A percentile compares a stretch with the other conserved stretches of the same genome.
Conservation (phyloP, 495 filamentous ascomycete species). For the Penicillium canariense region DNA sequence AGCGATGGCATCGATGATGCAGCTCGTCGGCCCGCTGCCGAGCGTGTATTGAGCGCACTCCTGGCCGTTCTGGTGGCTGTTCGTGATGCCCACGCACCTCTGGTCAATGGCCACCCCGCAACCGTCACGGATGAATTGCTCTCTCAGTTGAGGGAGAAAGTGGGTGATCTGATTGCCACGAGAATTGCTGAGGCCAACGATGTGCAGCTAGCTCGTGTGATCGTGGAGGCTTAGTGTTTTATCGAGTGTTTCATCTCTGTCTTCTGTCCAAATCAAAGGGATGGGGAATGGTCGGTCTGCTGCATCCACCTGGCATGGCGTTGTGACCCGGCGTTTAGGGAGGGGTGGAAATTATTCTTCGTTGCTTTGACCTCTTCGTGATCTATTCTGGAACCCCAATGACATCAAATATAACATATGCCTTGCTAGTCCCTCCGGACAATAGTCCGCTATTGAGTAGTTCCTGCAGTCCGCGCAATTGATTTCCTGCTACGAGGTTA, state of each 20-base stretch:
- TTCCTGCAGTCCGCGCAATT: slow-evolving; percentile 1
- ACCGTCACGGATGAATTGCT: slow-evolving; percentile 52
- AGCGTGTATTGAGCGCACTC: slow-evolving; percentile 60
- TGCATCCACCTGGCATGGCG: slow-evolving; percentile 9
- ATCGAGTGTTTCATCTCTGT: background rate
- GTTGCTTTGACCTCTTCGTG: background rate
- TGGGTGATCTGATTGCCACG: slow-evolving; percentile 56
- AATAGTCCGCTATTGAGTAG: slow-evolving; percentile 3
- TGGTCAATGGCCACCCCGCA: slow-evolving; percentile 45
- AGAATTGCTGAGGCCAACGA: slow-evolving; percentile 52
- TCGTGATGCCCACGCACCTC: slow-evolving; percentile 31
- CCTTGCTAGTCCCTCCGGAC: background rate
- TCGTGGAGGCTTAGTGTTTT: slow-evolving; percentile 28
- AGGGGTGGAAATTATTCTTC: background rate
- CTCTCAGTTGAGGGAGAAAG: slow-evolving; percentile 53
- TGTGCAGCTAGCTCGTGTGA: slow-evolving; percentile 36
- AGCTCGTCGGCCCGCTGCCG: slow-evolving; percentile 53
- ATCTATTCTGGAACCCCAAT: background rate
- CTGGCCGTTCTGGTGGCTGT: slow-evolving; percentile 56
- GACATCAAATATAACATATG: background rate
- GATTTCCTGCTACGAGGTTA: background rate
- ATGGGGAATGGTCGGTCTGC: background rate
- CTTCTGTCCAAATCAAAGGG: slow-evolving; percentile 3
- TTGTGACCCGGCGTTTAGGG: slow-evolving; percentile 14
- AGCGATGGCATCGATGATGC: slow-evolving; percentile 62